phyloP scores from a whole-genome alignment of 2,329 filamentous ascomycete species.

The Metarhizium anisopliae region DNA sequence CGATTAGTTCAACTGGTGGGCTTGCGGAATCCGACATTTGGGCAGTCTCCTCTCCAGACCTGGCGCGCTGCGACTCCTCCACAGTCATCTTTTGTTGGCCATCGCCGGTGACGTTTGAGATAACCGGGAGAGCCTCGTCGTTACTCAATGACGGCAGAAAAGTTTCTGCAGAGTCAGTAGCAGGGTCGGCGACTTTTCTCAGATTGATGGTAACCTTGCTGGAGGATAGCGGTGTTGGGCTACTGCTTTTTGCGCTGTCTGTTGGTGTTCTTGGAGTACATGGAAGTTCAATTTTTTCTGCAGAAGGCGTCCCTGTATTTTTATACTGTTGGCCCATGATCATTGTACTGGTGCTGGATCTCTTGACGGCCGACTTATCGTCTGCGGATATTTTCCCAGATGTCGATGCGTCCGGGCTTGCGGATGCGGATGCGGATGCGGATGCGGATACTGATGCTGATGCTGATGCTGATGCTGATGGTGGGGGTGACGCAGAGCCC shows the following conservation, averaged over 20 bases:
- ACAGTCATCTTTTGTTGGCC: neutral
- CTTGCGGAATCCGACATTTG: conserved; percentile 27
- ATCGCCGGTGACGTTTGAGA: neutral
- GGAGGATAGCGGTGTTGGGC: conserved; percentile 32
- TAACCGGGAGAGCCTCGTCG: neutral
- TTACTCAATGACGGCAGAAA: neutral
- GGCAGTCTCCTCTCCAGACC: neutral
- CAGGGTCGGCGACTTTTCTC: conserved; percentile 27
- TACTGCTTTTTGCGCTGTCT: conserved; percentile 19
- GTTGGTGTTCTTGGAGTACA: conserved; percentile 27
- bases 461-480: conserved; percentile 27
- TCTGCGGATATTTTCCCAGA: neutral
- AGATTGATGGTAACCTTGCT: conserved; percentile 54
- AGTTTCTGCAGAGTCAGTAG: neutral
- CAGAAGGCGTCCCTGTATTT: neutral
- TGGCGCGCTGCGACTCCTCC: neutral
- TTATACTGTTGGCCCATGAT: conserved; percentile 17
- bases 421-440: conserved; percentile 13
- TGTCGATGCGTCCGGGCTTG: conserved; percentile 12
- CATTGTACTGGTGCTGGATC: conserved; percentile 17
- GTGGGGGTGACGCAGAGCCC: conserved; percentile 43
- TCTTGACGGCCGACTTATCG: neutral
- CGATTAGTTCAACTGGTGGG: conserved; percentile 34
- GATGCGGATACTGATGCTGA: neutral
- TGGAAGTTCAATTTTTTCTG: neutral